Evolutionary conservation across 2,329 filamentous ascomycete genomes (phyloP).

Genomic region (Xylariaceae sp.): DNA sequence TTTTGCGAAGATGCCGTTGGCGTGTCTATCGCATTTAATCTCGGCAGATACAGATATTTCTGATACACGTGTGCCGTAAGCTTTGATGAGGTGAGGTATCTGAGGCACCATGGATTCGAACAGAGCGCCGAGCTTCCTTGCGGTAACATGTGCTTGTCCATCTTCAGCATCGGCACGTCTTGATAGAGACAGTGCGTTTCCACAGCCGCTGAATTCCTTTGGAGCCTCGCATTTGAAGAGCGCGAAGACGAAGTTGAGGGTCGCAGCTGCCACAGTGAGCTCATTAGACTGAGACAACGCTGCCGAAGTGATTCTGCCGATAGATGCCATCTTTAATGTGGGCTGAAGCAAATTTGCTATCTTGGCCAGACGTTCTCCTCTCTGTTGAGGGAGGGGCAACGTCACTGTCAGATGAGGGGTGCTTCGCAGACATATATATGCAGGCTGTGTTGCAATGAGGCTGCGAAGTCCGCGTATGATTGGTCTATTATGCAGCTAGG

Average conservation of each 20-base stretch:
- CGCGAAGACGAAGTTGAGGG: neutral
- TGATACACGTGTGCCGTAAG: neutral
- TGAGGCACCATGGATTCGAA: neutral
- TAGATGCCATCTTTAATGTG: too few species aligned
- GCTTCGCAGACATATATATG: too few species aligned
- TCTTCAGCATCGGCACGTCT: neutral
- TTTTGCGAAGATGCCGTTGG: slow-evolving; percentile 12
- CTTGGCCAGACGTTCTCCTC: too few species aligned
- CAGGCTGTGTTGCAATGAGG: too few species aligned
- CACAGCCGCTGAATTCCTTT: neutral
- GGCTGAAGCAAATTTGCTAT: too few species aligned
- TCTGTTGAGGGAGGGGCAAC: too few species aligned
- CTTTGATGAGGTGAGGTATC: neutral
- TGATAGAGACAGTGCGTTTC: neutral
- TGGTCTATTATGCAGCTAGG: too few species aligned
- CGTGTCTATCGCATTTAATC: neutral
- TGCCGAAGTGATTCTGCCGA: too few species aligned
- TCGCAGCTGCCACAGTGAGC: too few species aligned
- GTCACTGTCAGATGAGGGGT: too few species aligned
- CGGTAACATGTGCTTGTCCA: neutral
- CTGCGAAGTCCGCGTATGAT: too few species aligned
- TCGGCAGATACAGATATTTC: neutral
- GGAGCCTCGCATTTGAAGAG: neutral
- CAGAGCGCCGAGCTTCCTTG: neutral
- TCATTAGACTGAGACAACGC: too few species aligned